Evolutionary conservation across 2,329 filamentous ascomycete species (phyloP).

Genomic region (Aureobasidium sp.): DNA sequence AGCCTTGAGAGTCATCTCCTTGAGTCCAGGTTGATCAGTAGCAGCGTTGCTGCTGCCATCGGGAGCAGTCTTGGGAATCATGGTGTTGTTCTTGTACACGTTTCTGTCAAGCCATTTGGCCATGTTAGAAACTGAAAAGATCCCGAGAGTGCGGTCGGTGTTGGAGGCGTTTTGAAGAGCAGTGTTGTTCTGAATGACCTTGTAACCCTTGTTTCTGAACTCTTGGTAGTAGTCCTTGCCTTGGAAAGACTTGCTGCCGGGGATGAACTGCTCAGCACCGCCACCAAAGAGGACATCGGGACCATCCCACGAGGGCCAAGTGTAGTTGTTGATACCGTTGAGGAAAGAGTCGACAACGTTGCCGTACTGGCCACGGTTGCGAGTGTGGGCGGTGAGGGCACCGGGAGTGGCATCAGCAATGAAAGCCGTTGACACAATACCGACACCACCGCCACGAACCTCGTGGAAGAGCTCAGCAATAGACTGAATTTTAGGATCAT

Average conservation of each 20-base stretch:
- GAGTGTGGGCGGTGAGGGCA: constrained; percentile 65
- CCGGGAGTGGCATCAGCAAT: constrained; percentile 77
- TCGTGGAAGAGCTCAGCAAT: constrained; percentile 72
- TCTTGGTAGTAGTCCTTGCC: constrained; percentile 65
- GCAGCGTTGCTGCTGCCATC: constrained; percentile 58
- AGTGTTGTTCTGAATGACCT: constrained; percentile 67
- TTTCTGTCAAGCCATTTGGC: constrained; percentile 84
- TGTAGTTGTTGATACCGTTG: constrained; percentile 70
- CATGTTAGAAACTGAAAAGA: constrained; percentile 69
- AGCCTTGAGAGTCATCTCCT: constrained; percentile 85
- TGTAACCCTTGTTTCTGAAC: constrained; percentile 67
- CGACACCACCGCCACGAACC: constrained; percentile 53
- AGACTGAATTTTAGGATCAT: constrained; percentile 81
- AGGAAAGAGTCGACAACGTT: constrained; percentile 69
- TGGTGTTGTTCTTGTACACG: constrained; percentile 65
- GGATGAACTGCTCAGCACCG: constrained; percentile 72
- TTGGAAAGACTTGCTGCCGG: constrained; percentile 52
- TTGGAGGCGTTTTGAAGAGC: constrained; percentile 53
- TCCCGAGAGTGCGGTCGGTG: constrained; percentile 61
- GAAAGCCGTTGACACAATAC: constrained; percentile 70
- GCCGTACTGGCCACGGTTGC: constrained; percentile 61
- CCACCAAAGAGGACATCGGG: constrained; percentile 78
- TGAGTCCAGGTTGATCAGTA: constrained; percentile 71
- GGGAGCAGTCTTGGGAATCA: constrained; percentile 60
- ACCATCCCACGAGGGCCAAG: constrained; percentile 67